Evolutionary conservation across 2,329 filamentous ascomycete species (phyloP), one percentile per base, ranked within the genome.

Genomic region (Rasamsonia emersonii): DNA sequence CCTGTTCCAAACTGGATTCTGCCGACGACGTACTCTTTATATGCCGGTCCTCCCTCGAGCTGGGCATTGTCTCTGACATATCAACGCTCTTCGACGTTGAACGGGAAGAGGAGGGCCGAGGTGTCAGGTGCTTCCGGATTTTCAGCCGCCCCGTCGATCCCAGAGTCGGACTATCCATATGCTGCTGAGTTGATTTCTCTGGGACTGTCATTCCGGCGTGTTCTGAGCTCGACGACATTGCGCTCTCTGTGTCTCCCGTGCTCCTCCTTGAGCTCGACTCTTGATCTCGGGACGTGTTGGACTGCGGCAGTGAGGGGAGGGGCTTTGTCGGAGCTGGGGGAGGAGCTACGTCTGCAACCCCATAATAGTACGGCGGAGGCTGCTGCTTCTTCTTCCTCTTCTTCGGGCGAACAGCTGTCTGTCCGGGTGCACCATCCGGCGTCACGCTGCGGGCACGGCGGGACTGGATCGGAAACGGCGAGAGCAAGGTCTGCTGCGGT

Each of bases 281-380:
- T 11, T 23, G 20, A 23, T 11, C 11, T 8, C 20, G 20, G 20
- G 20, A 8, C 11, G 20, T 23, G 8, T 16, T 19, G 10, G 39
- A 17, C 18, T 48, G 40, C 7, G 57, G 57, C 6, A 59, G 34
- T 4, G 50, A 51, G 30, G 57, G 57, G 4, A 60, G 33, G 18
- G 57, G 54, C 18, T 41, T 47, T 16, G 43, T 51, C 9, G 57
- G 57, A 18, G 56, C 54, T 10, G 57, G 57, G 13, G 56, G 46
- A 39, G 56, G 52, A 21, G 56, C 54, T 9, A 51, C 42, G 20
- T 57, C 42, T 10, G 58, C 43, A 14, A 33, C 34, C n/a, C n/a
- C n/a, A 21, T n/a, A 21, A 13, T 21, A 7, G 28, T 37, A 37
- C 32, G 34, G 28, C 15, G 32, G 38, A 30, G 35, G 17, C 30